Base-by-base conservation (phyloP, 2,329 filamentous ascomycete species). In the Allantophomopsis lycopodina region DNA sequence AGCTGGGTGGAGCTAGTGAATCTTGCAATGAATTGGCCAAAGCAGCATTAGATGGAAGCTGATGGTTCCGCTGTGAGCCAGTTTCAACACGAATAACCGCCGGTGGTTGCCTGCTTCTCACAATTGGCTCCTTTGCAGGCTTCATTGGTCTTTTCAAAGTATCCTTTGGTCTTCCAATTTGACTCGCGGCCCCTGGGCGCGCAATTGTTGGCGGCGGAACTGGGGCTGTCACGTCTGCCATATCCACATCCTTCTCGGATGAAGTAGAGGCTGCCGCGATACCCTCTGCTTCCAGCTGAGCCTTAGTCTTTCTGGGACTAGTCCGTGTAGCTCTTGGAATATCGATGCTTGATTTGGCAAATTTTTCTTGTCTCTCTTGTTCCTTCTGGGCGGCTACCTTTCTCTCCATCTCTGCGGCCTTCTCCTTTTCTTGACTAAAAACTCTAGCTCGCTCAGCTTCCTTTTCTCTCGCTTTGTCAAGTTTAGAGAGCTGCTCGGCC, bases 41-140 rank as follows among this genome's bases (percentile, higher is more conserved):
- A 12, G 69, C 62, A 35, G 68, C 70, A 43, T 72, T 74, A 1
- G 75, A 68, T 10, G 73, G 69, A 40, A 77, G 71, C 44, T 72
- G 70, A 42, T 77, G 73, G 39, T 77, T 71, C 42, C 71, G 69
- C 40, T 77, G 73, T 8, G 76, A 79, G 16, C 71, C 71, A 39
- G 75, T 77, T 47, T 80, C 82, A 43, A 85, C 79, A 42, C 73
- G 73, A 50, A 82, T 87, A 42, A 81, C 74, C 3, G 82, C 84
- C 7, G 79, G 82, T 1, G 73, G 73, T 43, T 79, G 76, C 54
- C 78, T 84, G 0, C 68, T 54, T 54, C 81, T 83, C 10, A 59
- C 47, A 3, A 65, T 48, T 1, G 65, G 51, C 32, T 82, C 76
- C 52, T 79, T 81, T 7, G 66, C 66, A 2, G 78, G 76, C 49